Base-by-base conservation (phyloP, 73 alveolate species). In the Symbiodinium natans region DNA sequence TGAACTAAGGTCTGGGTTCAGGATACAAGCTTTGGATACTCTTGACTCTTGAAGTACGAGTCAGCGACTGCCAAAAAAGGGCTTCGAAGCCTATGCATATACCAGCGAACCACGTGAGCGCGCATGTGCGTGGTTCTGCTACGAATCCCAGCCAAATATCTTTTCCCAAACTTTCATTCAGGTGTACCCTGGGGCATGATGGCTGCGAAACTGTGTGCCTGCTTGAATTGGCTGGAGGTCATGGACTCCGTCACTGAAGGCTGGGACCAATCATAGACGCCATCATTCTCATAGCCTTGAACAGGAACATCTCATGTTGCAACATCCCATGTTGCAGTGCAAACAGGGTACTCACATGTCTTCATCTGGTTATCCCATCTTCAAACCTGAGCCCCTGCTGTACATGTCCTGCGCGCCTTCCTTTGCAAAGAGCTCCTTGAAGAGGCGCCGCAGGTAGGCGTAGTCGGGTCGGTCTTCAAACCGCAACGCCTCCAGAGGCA, bases 401-500 rank as follows among this genome's bases (percentile, higher is more conserved):
- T 10, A 17, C 23, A 10, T 17, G 23, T 48, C 63, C 63, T 10
- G 17, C 82, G 41, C 38, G 77, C 99, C 99, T 85, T 98, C 96
- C 92, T 99, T 99, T 63, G 98, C 98, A 99, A 99, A 94, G 41
- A 99, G 99, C 87, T 99, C 99, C 86, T 94, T 99, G 99, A 99
- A 99, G 86, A 99, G 97, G 41, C 99, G 99, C 63, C 99, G 99
- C 92, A 99, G 89, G 97, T 99, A 99, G 93, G 99, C 99, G 95
- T 99, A 99, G 99, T 99, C 99, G 31, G 99, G 99, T 85, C 99
- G 99, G 95, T 99, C 99, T 92, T 99, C 99, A 25, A 92, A 88
- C 86, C 95, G 68, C 95, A 88, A 63, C 43, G 95, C 95, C 95
- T 88, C 31, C 31, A 9, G 7, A 31, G 29, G 36, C 15, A 10